Evolutionary conservation across 164 flowering plant species (phyloP), one percentile per base, ranked within the genome.

Genomic region (Vitis riparia): DNA sequence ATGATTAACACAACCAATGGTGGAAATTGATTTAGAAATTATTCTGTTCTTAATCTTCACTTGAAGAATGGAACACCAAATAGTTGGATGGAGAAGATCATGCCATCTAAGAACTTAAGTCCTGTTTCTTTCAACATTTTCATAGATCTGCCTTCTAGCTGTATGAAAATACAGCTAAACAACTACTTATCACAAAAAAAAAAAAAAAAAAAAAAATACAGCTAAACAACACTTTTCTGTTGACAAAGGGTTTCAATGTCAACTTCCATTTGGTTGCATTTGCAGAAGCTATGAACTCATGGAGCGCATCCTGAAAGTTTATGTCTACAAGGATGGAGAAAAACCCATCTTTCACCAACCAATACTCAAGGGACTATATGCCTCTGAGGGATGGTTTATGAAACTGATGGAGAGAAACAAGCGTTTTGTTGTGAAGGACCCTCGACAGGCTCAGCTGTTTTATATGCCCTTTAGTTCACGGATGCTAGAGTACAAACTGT

Each of bases 341-440:
- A 85, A 69, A 27, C 90, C 90, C 16, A 76, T 87, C 23, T 85
- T 87, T 59, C 90, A 87, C 79, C 76, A 70, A 65, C 88, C 90
- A 53, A 69, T 80, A 69, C 79, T 87, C 37, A 80, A 83, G 63
- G 90, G 90, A 65, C 67, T 87, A 57, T 87, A 87, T 76, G 88
- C 86, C 3, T 87, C 90, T 11, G 90, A 87, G 68, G 90, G 90
- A 44, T 87, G 90, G 90, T 87, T 87, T 59, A 87, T 87, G 88
- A 87, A 82, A 74, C 70, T 80, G 65, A 77, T 87, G 88, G 83
- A 83, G 80, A 78, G 78, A 61, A 83, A 82, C 50, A 81, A 74
- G 60, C 80, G 48, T 3, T 87, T 83, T 69, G 68, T 73, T 13
- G 85, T 85, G 23, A 80, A 80, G 62, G 80, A 85, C 61, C 87